Evolutionary conservation across 257 asterid genomes (phyloP), one percentile per base, ranked within the genome.

Genomic region (Nicotiana obtusifolia): DNA sequence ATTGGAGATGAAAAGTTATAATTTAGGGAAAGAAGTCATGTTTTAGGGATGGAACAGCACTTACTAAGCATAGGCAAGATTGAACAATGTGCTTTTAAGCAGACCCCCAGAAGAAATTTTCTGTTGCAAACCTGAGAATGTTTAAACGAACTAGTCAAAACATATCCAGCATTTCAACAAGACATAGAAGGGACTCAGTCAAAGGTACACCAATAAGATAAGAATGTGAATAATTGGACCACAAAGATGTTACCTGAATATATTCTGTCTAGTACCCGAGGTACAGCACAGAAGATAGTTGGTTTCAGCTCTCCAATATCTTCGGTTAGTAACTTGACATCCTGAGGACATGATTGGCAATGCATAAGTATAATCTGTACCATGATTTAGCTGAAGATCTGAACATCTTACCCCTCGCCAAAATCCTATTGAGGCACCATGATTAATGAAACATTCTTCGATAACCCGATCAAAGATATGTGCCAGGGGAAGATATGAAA

Each of bases 401-500:
- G 84, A 68, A 37, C 31, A 33, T 73, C 92, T 86, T 87, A 95
- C 99, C 97, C 99, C 99, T 77, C 97, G 97, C 99, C 99, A 95
- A 89, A 95, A 95, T 88, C 99, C 99, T 83, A 95, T 94, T 81
- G 99, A 88, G 67, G 91, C 97, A 59, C 99, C 99, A 83, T 90
- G 90, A 81, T 84, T 82, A 86, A 95, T 95, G 78, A 91, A 80
- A 66, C 90, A 85, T 87, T 94, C 98, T 89, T 95, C 99, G 78
- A 95, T 89, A 87, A 84, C 95, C 28, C 98, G 97, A 83, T 95
- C 99, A 83, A 95, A 95, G 85, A 95, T 93, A 90, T 95, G 99
- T 2, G 99, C 99, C 90, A 95, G 86, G 53, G 99, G 99, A 83
- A 95, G 97, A 89, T 91, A 95, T 2, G 99, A 95, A 54, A 95